A percentile compares a stretch with the other conserved stretches of the same genome.
Evolutionary conservation across 1,284 basidiomycete genomes (phyloP).

Genomic region (Schizopora paradoxa): DNA sequence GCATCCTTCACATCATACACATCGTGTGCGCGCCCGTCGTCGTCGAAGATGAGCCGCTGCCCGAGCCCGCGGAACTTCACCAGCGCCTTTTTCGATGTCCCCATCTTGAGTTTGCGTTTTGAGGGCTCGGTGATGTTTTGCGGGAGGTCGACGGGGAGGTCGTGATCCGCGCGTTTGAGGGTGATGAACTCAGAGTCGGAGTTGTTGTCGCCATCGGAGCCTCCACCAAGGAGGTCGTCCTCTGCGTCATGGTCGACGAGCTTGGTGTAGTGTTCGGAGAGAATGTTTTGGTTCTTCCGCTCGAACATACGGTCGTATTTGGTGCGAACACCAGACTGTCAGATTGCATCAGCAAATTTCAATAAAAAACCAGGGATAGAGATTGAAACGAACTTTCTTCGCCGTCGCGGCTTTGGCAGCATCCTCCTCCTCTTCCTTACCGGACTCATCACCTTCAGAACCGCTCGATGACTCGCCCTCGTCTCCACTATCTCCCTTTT

Average conservation of each 20-base stretch:
- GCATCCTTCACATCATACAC: slow-evolving; percentile 77
- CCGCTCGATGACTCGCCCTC: slow-evolving; percentile 17
- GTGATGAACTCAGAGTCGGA: slow-evolving; percentile 98
- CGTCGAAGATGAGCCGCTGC: slow-evolving; percentile 81
- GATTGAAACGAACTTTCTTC: slow-evolving; percentile 12
- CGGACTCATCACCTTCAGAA: slow-evolving; percentile 24
- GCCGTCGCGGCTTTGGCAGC: slow-evolving; percentile 26
- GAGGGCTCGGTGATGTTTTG: slow-evolving; percentile 40
- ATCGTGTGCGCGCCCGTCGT: slow-evolving; percentile 74
- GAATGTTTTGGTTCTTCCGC: slow-evolving; percentile 90
- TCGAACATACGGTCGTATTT: slow-evolving; percentile 99
- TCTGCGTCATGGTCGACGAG: slow-evolving; percentile 69
- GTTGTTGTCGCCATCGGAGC: slow-evolving; percentile 52
- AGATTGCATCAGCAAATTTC: slow-evolving; percentile 6
- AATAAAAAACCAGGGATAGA: background rate
- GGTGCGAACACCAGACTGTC: slow-evolving; percentile 59
- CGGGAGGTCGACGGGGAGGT: slow-evolving; percentile 40
- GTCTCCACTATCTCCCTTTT: slow-evolving; percentile 26
- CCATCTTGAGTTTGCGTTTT: slow-evolving; percentile 65
- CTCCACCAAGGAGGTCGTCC: no score
- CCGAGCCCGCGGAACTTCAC: slow-evolving; percentile 57
- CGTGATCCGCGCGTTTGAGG: slow-evolving; percentile 87
- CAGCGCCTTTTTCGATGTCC: slow-evolving; percentile 72
- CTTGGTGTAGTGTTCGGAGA: slow-evolving; percentile 88
- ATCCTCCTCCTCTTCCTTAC: slow-evolving; percentile 30